Base-by-base conservation (phyloP, 1,284 basidiomycete species). In the Ganoderma meredithae region DNA sequence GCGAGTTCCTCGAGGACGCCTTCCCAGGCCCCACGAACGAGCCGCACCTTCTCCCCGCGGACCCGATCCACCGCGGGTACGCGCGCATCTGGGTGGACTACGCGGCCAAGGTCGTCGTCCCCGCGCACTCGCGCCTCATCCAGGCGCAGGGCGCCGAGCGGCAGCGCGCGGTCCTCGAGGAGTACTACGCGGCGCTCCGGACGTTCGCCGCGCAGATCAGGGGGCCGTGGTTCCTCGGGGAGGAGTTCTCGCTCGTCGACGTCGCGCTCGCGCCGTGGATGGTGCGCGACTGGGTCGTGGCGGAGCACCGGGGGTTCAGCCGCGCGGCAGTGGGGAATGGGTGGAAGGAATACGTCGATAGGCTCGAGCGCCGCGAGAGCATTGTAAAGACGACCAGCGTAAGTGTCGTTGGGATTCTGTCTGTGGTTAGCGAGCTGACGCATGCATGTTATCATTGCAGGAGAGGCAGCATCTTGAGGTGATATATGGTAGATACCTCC, bases 1-100 rank as follows among this genome's bases (percentile, higher is more conserved):
- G 83, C 77, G 88, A 90, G 75, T 89, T 89, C 78, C 81, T 90
- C 69, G 88, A 90, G 71, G 88, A 90, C 53, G 83, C 83, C 1
- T 87, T 83, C 75, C 83, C 47, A 0, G n/a, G n/a, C 47, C 22
- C 88, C 5, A 64, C 78, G 22, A 70, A 83, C 70, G 43, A 33
- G 22, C 86, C 85, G 3, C 77, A 78, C 53, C 75, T 90, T 39
- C 81, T 88, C 19, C 85, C 88, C 0, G 65, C 73, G 1, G 86
- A 90, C 65, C 83, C 89, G 0, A 82, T 82, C 68, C 80, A 81
- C 5, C 82, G 85, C 13, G 88, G 88, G 0, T 76, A 79, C 64
- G 83, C 80, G 36, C 85, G 83, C 64, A 85, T 85, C 71, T 63
- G 62, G 62, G 41, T 25, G 8, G 62, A 63, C 39, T 33, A 86